Base-by-base conservation (phyloP, 345 rosid genomes). In the Aethionema arabicum region DNA sequence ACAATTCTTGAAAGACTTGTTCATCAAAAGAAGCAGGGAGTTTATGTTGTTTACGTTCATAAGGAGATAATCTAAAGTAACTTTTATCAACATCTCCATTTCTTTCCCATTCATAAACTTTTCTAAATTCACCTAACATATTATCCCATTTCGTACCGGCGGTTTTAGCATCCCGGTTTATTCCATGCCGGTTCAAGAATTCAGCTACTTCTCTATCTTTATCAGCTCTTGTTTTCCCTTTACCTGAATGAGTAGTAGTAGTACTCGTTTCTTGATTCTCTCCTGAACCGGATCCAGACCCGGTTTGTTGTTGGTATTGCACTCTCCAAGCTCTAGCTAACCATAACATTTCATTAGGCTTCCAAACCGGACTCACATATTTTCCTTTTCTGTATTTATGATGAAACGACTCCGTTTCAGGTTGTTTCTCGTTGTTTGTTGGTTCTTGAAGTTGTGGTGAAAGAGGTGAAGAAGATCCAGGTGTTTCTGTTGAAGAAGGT, bases 61-160 rank as follows among this genome's bases (percentile, higher is more conserved):
- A 90, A 38, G 99, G 96, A 50, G 99, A 93, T 5, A 93, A 87
- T 52, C 99, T 80, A 63, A 93, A 93, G 64, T 93, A 93, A 78
- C 97, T 93, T 79, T 76, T 88, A 21, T 87, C 95, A 45, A 80
- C 74, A 38, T 85, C 95, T 4, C 82, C 83, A 0, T 91, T 87
- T 72, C 83, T 84, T 56, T 93, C 99, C 99, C 99, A 93, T 44
- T 93, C 99, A 60, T 82, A 79, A 3, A 93, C 99, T 63, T 90
- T 93, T 65, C 97, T 77, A 39, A 90, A 93, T 76, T 93, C 99
- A 9, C 99, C 99, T 63, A 93, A 74, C 99, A 93, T 93, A 67
- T 93, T 93, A 72, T 93, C 99, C 99, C 99, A 93, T 63, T 93
- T 93, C 7, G 99, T 93, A 31, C 97, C 96, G 7, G 99, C 95